Base-by-base conservation (phyloP, 2,329 filamentous ascomycete species). In the Verticillium isaacii region DNA sequence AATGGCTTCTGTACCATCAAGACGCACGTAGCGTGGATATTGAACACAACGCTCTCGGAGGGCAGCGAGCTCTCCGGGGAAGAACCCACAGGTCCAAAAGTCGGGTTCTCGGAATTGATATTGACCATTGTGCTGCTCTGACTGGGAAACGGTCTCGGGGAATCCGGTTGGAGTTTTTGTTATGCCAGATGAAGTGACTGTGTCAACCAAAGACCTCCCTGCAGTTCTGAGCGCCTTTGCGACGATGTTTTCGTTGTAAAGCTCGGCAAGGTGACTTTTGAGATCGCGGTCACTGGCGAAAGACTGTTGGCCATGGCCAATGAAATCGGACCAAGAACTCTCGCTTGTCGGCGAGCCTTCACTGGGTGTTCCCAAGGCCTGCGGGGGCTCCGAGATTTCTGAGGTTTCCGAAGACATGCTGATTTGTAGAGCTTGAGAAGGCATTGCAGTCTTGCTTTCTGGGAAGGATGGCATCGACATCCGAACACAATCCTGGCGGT, bases 21-120 rank as follows among this genome's bases (percentile, higher is more conserved):
- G 60, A 0, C 77, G 41, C 1, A 68, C 66, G 61, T 76, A 75
- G 14, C 64, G 61, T 1, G 75, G 75, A 57, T 70, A 74, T 36
- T 68, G 70, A 12, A 72, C 66, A 1, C 55, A 62, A 11, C 76
- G 66, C 61, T 79, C 77, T 0, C 77, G 60, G 0, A 78, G 55
- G 3, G 69, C 65, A 60, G 75, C 75, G 6, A 78, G 41, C 1
- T 63, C 71, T 0, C 73, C 75, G 0, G 76, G 76, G 41, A 78
- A 78, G 69, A 78, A 78, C 11, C 62, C 62, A 39, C 62, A 64
- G 9, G 62, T 64, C 62, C 62, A 64, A 34, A 64, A 64, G 6
- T 62, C 60, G 55, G 58, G 45, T n/a, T 60, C 55, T 12, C 58
- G 32, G 19, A 56, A 52, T 17, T 37, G 25, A 9, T 62, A 66